These are phyloP conservation scores for Diaporthe citrichinensis DNA, from an alignment of 2,329 filamentous ascomycete genomes.

Conservation along the genomic window DNA sequence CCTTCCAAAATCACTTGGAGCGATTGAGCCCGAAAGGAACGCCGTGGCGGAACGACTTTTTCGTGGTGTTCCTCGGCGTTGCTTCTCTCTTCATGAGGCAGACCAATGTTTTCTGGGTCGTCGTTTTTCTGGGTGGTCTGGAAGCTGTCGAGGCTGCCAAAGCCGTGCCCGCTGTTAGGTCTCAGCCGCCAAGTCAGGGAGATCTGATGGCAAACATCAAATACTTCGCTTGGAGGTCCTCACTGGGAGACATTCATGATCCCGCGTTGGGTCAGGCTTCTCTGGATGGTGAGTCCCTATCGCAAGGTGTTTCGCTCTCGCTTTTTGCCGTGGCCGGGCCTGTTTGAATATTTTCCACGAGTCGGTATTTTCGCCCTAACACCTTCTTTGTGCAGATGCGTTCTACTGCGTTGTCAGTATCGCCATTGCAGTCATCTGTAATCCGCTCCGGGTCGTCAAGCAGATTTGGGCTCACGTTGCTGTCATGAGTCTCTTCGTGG, in stretches of 20 bases:
- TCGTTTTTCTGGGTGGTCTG: conserved; percentile 79
- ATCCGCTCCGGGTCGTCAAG: conserved; percentile 60
- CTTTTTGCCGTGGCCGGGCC: neutral
- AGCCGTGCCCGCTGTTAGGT: conserved; percentile 50
- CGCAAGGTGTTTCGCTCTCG: too few species aligned
- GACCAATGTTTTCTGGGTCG: conserved; percentile 97
- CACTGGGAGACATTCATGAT: conserved; percentile 69
- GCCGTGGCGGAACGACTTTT: conserved; percentile 57
- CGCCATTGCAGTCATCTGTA: conserved; percentile 67
- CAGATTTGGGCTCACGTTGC: conserved; percentile 72
- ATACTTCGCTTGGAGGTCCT: conserved; percentile 60
- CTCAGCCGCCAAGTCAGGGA: conserved; percentile 50
- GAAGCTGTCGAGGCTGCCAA: conserved; percentile 68
- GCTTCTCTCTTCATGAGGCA: conserved; percentile 84
- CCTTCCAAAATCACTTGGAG: conserved; percentile 71
- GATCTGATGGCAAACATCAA: conserved; percentile 52
- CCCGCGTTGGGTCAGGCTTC: conserved; percentile 61
- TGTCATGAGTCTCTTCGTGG: conserved; percentile 76
- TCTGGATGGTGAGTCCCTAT: conserved; percentile 62
- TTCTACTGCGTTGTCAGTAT: conserved; percentile 74
- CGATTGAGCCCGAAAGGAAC: conserved; percentile 55
- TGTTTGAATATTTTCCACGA: neutral
- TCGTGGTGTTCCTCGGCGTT: conserved; percentile 70
- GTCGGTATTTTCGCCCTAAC: neutral
- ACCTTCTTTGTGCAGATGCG: conserved; percentile 61